Evolutionary conservation across 2,329 filamentous ascomycete genomes (phyloP), one percentile per base, ranked within the genome.

Genomic region (Aspergillus versicolor): DNA sequence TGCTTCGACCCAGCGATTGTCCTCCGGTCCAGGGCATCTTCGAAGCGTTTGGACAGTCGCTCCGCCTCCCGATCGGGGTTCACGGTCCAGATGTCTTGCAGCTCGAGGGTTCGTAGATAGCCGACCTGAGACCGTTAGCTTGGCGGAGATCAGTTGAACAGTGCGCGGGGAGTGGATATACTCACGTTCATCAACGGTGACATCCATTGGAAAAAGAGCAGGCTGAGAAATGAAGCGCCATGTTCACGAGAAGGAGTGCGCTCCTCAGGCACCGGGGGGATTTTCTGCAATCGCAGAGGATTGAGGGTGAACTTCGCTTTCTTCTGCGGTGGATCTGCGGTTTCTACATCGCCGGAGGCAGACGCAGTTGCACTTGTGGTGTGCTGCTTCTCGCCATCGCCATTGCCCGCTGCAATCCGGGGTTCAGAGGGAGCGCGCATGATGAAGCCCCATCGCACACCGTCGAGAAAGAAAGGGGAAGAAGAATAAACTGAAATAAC

Each of bases 121-220:
- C 94, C 94, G 40, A 86, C 84, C 87, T 91, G 64, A 3, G 13
- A 12, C 34, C 4, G 22, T 53, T 32, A 53, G 51, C 32, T 37
- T 53, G 13, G 22, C 27, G 27, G 27, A 12, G 27, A 30, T 4
- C 27, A 30, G 3, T 30, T 30, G 27, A 30, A 19, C 17, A 17
- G 3, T 13, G n/a, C 9, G n/a, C 13, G 21, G 2, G 4, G 13
- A 30, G 27, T 30, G 8, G 9, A 30, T 11, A 11, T 8, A 78
- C 84, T 76, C 73, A 88, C 88, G 61, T 76, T 81, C 92, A 97
- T 97, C 54, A 97, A 70, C 1, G 91, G 88, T 0, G 86, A 86
- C 82, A 97, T 93, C 93, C 93, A 97, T 71, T 91, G 85, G 70
- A 96, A 97, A 4, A 88, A 88, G 21, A 96, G 72, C 56, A 81